Conservation (phyloP, 2,329 filamentous ascomycete genomes). For the Bipolaris bicolor region DNA sequence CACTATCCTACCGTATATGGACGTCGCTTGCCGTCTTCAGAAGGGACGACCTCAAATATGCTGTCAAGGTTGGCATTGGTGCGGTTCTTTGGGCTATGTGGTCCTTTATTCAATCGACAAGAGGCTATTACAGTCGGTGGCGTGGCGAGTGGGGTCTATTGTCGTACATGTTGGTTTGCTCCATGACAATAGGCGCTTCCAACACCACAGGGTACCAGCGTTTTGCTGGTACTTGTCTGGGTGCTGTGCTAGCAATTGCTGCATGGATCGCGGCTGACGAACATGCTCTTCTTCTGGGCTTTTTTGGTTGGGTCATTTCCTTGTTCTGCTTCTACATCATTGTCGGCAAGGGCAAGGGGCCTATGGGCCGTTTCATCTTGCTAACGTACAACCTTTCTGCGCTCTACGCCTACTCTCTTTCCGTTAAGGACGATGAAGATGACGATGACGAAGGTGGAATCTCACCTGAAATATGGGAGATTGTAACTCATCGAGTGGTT, state of each 20-base stretch:
- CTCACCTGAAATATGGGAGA: constrained; percentile 83
- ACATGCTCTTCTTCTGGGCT: constrained; percentile 75
- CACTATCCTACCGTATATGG: constrained; percentile 59
- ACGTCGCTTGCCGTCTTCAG: constrained; percentile 62
- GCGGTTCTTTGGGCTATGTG: constrained; percentile 88
- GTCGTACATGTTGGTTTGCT: constrained; percentile 97
- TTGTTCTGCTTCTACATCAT: constrained; percentile 90
- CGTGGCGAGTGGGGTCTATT: constrained; percentile 95
- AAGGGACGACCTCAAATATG: constrained; percentile 75
- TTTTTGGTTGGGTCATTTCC: constrained; percentile 81
- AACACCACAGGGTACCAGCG: constrained; percentile 90
- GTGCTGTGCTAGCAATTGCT: constrained; percentile 74
- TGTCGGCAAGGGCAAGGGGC: constrained; percentile 79
- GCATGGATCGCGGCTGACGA: constrained; percentile 79
- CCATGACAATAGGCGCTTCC: constrained; percentile 94
- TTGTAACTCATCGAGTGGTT: constrained; percentile 84
- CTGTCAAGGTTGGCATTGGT: constrained; percentile 90
- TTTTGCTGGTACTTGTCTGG: constrained; percentile 84
- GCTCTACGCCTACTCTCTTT: constrained; percentile 90
- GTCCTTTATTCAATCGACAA: constrained; percentile 79
- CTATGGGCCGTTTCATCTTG: constrained; percentile 90
- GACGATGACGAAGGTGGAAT: constrained; percentile 84
- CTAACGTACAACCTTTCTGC: constrained; percentile 96
- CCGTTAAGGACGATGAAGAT: constrained; percentile 77
- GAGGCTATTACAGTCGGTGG: constrained; percentile 84